Conservation (phyloP, 495 filamentous ascomycete genomes). For the Neurospora sp. region DNA sequence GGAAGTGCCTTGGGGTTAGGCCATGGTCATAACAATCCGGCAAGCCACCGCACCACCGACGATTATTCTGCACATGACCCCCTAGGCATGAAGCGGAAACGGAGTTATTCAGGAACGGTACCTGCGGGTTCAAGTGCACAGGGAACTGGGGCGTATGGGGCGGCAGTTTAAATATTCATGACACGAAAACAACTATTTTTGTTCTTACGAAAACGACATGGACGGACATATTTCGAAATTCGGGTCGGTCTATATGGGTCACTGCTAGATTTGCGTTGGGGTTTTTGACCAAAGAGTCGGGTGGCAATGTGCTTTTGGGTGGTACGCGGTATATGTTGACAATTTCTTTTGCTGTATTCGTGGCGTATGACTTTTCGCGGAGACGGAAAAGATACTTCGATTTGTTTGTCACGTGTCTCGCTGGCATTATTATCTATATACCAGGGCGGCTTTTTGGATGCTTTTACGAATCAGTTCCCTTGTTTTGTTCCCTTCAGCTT, state of each 20-base stretch:
- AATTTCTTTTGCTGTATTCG: neutral
- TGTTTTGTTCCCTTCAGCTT: neutral
- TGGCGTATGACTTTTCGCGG: neutral
- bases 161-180: neutral
- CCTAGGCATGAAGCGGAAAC: conserved; percentile 40
- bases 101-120: conserved; percentile 29
- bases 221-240: neutral
- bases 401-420: neutral
- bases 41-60: conserved; percentile 22
- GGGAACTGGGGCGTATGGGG: neutral
- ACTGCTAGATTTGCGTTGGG: neutral
- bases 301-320: neutral
- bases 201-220: neutral
- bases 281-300: neutral
- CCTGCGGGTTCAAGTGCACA: neutral
- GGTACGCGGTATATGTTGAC: neutral
- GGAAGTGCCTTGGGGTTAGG: conserved; percentile 25
- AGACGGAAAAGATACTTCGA: neutral
- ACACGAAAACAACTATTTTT: neutral
- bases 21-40: conserved; percentile 24
- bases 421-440: neutral
- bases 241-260: neutral
- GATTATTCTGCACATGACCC: conserved; percentile 29
- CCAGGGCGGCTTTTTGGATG: neutral
- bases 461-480: neutral